phyloP scores from a whole-genome alignment of 371 early-diverging fungal species.

The Mitosporidium daphniae region DNA sequence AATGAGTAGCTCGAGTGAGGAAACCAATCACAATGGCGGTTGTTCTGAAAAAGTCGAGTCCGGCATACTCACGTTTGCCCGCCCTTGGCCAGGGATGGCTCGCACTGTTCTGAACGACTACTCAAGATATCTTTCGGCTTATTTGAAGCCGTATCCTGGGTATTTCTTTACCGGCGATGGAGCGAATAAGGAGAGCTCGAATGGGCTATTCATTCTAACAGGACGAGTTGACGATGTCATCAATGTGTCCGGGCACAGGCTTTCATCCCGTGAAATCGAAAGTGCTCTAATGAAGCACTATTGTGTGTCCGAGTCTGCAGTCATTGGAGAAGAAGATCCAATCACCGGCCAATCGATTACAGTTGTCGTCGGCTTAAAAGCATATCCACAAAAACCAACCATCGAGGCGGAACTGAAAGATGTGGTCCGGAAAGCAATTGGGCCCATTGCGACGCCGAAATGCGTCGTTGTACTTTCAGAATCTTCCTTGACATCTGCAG shows the following conservation, averaged over 20 bases:
- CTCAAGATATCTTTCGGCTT: conserved; percentile 48
- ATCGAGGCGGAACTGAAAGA: conserved; percentile 14
- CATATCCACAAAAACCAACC: conserved; percentile 3
- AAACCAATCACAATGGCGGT: conserved; percentile 20
- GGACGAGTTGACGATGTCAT: conserved; percentile 63
- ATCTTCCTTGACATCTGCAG: too few relatives aligned
- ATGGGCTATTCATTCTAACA: conserved; percentile 46
- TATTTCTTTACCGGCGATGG: conserved; percentile 18
- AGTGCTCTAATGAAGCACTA: conserved; percentile 22
- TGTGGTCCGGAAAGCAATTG: conserved; percentile 43
- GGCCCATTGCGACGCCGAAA: conserved; percentile 40
- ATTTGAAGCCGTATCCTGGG: conserved; percentile 40
- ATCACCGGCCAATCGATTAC: conserved; percentile 36
- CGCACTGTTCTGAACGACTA: conserved; percentile 58
- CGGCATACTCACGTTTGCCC: conserved; percentile 51
- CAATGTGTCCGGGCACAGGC: conserved; percentile 81
- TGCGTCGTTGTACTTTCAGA: conserved; percentile 24
- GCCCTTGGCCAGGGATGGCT: conserved; percentile 77
- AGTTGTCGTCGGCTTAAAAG: conserved; percentile 14
- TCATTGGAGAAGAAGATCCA: conserved; percentile 55
- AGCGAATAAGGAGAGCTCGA: conserved; percentile 26
- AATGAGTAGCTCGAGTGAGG: conserved; percentile 31
- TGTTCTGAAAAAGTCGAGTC: conserved; percentile 14
- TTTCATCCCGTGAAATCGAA: conserved; percentile 78
- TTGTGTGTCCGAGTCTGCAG: conserved; percentile 60